Base-by-base conservation (phyloP, 2,329 filamentous ascomycete genomes). In the Sporothrix brasiliensis region DNA sequence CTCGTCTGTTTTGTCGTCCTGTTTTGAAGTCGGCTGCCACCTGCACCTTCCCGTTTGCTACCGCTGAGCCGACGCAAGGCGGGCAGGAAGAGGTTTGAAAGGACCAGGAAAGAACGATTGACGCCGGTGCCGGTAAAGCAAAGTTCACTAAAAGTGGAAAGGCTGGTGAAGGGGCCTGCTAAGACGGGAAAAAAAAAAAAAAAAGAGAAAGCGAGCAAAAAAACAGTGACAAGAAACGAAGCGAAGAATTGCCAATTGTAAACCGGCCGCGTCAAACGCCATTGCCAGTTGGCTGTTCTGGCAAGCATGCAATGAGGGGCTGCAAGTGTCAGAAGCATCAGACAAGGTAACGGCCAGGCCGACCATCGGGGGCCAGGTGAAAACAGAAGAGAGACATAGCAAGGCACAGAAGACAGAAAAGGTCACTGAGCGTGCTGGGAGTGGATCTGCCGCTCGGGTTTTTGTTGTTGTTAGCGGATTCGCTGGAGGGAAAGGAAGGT, bases 21-120 rank as follows among this genome's bases (percentile, higher is more conserved):
- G 7, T 52, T 16, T 52, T 30, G 24, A 7, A 21, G 63, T 47
- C 21, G 41, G 41, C 9, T 21, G 3, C 27, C 47, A 52, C 44
- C 41, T 66, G 44, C 61, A 49, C 61, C 61, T 50, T 50, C 44
- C 61, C 67, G 67, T 9, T 27, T 56, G 53, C 63, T 65, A 68
- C 50, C 54, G 39, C 47, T 61, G 39, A 69, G 49, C 67, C 67
- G 67, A 69, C 39, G 67, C 67, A 69, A 69, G 67, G 67, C 67
- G 67, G 41, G 50, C 2, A 30, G 10, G 52, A 53, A 53, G 50
- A 10, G 50, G 21, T 2, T 49, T 49, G 44, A 16, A 49, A 4
- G 2, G 44, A 19, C 44, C 5, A 47, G 11, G 61, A 50, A 50
- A 16, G 27, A 50, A 54, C 52, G 52, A 54, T 21, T 6, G 21